Evolutionary conservation across 78 protist genomes (phyloP), one percentile per base, ranked within the genome.

Genomic region (Mantamonas sphyraenae): DNA sequence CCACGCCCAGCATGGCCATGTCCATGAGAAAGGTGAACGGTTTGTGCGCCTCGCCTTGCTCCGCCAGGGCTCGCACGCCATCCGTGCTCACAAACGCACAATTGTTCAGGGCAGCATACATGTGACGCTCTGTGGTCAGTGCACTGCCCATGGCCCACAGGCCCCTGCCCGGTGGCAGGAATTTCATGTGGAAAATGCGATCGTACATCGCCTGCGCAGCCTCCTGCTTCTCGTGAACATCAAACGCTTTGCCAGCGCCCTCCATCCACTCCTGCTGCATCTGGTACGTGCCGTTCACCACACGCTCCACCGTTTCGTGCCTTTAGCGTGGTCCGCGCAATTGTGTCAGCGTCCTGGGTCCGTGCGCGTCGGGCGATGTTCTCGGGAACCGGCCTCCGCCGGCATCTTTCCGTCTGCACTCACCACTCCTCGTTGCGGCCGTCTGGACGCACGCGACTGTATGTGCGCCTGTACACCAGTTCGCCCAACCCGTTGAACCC

Each of bases 11-110:
- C 94, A 92, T 89, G 43, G 90, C 58, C 14, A 87, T 81, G 30
- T 92, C 96, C 93, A 92, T 90, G 24, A 91, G 56, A 30, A 91
- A 91, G 60, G 57, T 33, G 55, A 91, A 91, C 0, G 96, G 96
- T 50, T 72, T 73, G 33, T 89, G 42, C 17, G 78, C 75, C 43
- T 61, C 35, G 8, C 50, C 56, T 50, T 72, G 65, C 26, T 89
- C 37, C 17, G 78, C 75, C 43, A 51, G 30, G 8, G 43, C 56
- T n/a, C 39, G 66, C 76, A 89, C 60, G 50, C 62, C 39, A 2
- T 64, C 71, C 9, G 94, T 89, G 45, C 75, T 53, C 31, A 89
- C 91, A n/a, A 89, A 89, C 28, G 89, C 90, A 40, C 94, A 89
- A 73, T 89, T 89, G 66, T 88, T 88, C 7, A 89, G 68, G 1